A percentile compares a stretch with the other conserved stretches of the same genome.
These are phyloP conservation scores for Ramaria sp. DNA, from an alignment of 768 basidiomycete genomes.

Conservation along the genomic window DNA sequence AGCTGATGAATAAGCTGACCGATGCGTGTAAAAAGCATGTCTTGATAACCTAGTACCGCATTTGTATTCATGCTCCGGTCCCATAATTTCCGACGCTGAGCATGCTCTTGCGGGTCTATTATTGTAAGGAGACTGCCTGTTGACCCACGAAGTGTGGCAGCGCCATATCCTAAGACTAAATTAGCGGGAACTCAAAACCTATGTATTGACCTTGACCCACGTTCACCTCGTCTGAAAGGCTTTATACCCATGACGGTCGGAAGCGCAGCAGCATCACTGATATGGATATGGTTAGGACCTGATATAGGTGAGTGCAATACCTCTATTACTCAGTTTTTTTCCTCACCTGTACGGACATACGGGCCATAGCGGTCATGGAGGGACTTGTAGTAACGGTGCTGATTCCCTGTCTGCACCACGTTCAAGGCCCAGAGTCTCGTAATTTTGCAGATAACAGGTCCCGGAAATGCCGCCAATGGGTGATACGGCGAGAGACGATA, in stretches of 20 bases:
- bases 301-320: neutral
- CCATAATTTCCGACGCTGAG: constrained; percentile 36
- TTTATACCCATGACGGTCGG: neutral
- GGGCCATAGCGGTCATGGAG: constrained; percentile 47
- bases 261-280: neutral
- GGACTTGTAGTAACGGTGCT: constrained; percentile 33
- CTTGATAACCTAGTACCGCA: constrained; percentile 38
- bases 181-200: neutral
- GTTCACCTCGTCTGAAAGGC: neutral
- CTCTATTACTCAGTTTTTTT: neutral
- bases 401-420: constrained; percentile 29
- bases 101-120: constrained; percentile 31
- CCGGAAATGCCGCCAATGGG: constrained; percentile 41
- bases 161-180: neutral
- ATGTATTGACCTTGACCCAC: neutral
- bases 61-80: constrained; percentile 36
- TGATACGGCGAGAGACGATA: constrained; percentile 47
- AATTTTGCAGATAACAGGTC: constrained; percentile 32
- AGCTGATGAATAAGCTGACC: constrained; percentile 31
- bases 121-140: neutral
- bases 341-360: constrained; percentile 43
- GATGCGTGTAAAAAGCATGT: constrained; percentile 25
- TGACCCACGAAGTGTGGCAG: neutral
- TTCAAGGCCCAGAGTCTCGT: constrained; percentile 31
- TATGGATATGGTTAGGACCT: constrained; percentile 6